Evolutionary conservation across 1,284 basidiomycete species (phyloP).

Genomic region (Leccinum pachyderme): DNA sequence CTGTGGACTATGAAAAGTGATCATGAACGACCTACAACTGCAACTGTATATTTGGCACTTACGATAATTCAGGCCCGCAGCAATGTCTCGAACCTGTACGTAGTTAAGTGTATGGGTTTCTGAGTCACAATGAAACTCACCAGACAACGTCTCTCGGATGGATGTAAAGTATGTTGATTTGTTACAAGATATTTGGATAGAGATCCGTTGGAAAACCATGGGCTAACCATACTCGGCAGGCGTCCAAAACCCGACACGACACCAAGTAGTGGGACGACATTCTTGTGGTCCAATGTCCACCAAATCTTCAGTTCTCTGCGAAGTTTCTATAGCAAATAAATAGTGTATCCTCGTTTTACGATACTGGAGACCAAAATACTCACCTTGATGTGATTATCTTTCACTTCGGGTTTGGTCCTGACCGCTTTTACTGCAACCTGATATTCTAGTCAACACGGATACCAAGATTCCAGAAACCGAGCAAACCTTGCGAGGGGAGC

Average conservation of each 20-base stretch:
- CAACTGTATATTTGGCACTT: constrained; percentile 2
- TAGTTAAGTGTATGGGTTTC: background rate
- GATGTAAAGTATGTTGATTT: background rate
- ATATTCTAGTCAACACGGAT: background rate
- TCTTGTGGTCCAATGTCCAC: constrained; percentile 21
- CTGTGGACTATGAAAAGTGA: constrained; percentile 19
- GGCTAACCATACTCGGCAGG: constrained; percentile 27
- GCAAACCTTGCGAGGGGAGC: constrained; percentile 10
- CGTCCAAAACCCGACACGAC: constrained; percentile 21
- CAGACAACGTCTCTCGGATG: constrained; percentile 11
- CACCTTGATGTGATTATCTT: background rate
- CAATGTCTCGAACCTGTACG: constrained; percentile 25
- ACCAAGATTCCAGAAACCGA: background rate
- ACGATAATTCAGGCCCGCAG: constrained; percentile 29
- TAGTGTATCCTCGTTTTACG: background rate
- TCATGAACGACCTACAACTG: background rate
- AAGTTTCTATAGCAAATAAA: constrained; percentile 19
- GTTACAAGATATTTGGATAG: constrained; percentile 18
- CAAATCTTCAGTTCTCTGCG: constrained; percentile 29
- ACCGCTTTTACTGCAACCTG: constrained; percentile 29
- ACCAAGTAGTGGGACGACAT: constrained; percentile 30
- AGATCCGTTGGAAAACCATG: constrained; percentile 30
- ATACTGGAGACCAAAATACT: background rate
- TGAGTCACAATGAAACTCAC: constrained; percentile 8
- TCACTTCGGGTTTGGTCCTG: constrained; percentile 1